Percentiles rank a stretch among this genome's conserved stretches.
phyloP scores from a whole-genome alignment of 768 basidiomycete genomes.

The Myochromella boudieri region DNA sequence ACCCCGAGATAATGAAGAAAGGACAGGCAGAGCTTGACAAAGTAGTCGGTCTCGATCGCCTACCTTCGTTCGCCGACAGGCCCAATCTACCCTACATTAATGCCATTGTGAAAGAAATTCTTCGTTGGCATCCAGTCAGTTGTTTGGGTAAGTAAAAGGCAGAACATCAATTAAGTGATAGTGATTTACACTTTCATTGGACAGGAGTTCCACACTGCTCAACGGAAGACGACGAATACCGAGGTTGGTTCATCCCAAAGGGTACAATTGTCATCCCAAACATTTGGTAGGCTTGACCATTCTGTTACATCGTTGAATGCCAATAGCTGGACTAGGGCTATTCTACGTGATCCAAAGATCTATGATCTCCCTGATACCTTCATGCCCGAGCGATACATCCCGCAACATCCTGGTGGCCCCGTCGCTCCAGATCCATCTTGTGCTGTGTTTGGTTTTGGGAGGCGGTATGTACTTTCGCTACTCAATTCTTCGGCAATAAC shows the following conservation, averaged over 20 bases:
- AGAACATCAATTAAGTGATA: slow-evolving; percentile 1
- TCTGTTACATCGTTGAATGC: slow-evolving; percentile 18
- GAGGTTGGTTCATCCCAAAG: slow-evolving; percentile 63
- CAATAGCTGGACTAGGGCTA: slow-evolving; percentile 34
- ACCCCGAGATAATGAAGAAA: slow-evolving; percentile 55
- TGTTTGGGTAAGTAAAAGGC: slow-evolving; percentile 35
- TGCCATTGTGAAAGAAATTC: slow-evolving; percentile 61
- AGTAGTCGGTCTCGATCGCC: slow-evolving; percentile 56
- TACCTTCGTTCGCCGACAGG: slow-evolving; percentile 61
- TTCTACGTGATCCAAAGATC: slow-evolving; percentile 52
- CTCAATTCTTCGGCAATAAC: slow-evolving; percentile 6
- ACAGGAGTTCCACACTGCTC: slow-evolving; percentile 56
- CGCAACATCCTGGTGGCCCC: slow-evolving; percentile 31
- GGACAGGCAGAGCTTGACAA: slow-evolving; percentile 65
- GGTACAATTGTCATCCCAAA: slow-evolving; percentile 54
- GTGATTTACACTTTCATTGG: slow-evolving; percentile 5
- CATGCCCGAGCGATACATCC: slow-evolving; percentile 61
- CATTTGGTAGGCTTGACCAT: slow-evolving; percentile 35
- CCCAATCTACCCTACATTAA: slow-evolving; percentile 58
- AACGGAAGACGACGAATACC: slow-evolving; percentile 59
- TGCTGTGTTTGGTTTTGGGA: slow-evolving; percentile 70
- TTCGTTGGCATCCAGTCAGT: slow-evolving; percentile 50
- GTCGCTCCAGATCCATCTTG: slow-evolving; percentile 58
- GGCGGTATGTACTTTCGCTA: slow-evolving; percentile 44
- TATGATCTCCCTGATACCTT: slow-evolving; percentile 57